Base-by-base conservation (phyloP, 163 green algal species). In the Scenedesmus sp. region DNA sequence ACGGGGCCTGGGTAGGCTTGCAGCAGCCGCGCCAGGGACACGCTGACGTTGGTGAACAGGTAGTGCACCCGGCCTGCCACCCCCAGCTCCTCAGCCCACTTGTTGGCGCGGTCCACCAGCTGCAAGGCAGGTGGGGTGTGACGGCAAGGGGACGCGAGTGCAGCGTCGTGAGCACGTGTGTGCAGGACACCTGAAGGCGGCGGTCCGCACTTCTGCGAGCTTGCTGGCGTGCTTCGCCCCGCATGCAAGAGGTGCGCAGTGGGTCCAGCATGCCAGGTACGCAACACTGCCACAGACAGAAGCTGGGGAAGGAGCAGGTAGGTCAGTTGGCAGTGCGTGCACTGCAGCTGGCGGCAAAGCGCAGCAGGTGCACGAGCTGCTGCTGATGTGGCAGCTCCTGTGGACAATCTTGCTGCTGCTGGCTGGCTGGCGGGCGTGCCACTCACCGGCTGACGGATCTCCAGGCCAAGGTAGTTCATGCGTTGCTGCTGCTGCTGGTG, bases 401-500 rank as follows among this genome's bases (percentile, higher is more conserved):
- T 37, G 26, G 37, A n/a, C 10, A n/a, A n/a, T n/a, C n/a, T n/a
- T n/a, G n/a, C n/a, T n/a, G n/a, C n/a, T n/a, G n/a, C 78, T n/a
- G 3, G 72, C 33, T n/a, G 33, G 33, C 33, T 46, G 33, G 65
- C 6, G 73, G n/a, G 13, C 15, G 6, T 10, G 22, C 30, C 20
- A 86, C 92, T 35, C 79, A 98, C 95, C 87, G 94, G 83, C 13
- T 91, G 83, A 0, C 96, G 92, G 49, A 99, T 98, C 83, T 99
- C 97, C 33, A 99, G 82, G 0, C 97, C 97, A 33, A 98, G 83
- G 88, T 98, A 98, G 90, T 97, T 97, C 87, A 86, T 91, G 26
- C 13, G 40, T 49, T 49, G 72, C 33, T 51, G 87, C 78, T 33
- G 61, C 26, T 84, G 46, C 2, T 76, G 30, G 42, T 76, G 80